These are phyloP conservation scores for Evansstolkia leycettana DNA, from an alignment of 495 filamentous ascomycete genomes.

Conservation along the genomic window DNA sequence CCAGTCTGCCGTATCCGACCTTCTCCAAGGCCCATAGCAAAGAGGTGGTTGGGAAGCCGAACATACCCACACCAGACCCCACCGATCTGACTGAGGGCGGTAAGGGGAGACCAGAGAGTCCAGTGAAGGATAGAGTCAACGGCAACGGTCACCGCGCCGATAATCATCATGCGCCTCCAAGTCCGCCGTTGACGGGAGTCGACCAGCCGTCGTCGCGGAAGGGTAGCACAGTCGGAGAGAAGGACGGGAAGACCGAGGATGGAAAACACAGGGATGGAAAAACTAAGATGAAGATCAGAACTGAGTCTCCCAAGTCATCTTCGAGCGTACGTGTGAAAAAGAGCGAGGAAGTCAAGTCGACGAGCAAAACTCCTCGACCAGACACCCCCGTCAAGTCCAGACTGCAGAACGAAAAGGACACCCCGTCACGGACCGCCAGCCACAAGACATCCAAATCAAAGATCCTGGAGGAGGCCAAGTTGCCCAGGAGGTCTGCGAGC, in stretches of 20 bases:
- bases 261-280: slow-evolving; percentile 21
- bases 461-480: slow-evolving; percentile 16
- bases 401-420: slow-evolving; percentile 18
- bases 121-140: slow-evolving; percentile 12
- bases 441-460: slow-evolving; percentile 24
- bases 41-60: slow-evolving; percentile 57
- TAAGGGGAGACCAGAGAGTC: slow-evolving; percentile 6
- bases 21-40: slow-evolving; percentile 89
- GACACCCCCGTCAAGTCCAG: slow-evolving; percentile 31
- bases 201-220: slow-evolving; percentile 37
- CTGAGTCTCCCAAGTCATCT: slow-evolving; percentile 28
- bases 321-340: slow-evolving; percentile 30
- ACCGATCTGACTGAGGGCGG: slow-evolving; percentile 57
- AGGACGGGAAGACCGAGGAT: slow-evolving; percentile 28
- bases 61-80: slow-evolving; percentile 65
- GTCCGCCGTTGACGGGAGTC: slow-evolving; percentile 48
- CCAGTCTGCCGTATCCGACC: slow-evolving; percentile 66
- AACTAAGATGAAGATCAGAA: slow-evolving; percentile 27
- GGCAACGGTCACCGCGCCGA: slow-evolving; percentile 14
- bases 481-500: slow-evolving; percentile 22
- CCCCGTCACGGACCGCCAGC: slow-evolving; percentile 19
- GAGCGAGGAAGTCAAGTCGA: slow-evolving; percentile 21
- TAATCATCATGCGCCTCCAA: slow-evolving; percentile 40
- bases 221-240: slow-evolving; percentile 25
- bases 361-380: slow-evolving; percentile 24